Evolutionary conservation across 2,329 filamentous ascomycete species (phyloP).

Genomic region (Cladophialophora carrionii): DNA sequence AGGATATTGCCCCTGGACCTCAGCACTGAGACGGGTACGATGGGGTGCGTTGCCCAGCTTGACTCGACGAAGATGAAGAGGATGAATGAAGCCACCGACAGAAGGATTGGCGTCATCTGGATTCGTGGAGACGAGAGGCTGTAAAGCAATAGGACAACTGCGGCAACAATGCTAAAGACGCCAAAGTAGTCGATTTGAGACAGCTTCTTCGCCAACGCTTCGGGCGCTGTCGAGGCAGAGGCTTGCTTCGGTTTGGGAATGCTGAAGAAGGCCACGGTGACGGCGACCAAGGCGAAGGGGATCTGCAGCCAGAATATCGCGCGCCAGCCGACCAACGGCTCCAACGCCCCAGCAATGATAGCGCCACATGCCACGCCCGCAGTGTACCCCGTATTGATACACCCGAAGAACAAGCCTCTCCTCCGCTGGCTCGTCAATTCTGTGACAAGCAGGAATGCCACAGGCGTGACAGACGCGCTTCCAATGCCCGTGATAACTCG

Average conservation of each 20-base stretch:
- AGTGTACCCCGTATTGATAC: slow-evolving; percentile 74
- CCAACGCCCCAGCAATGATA: slow-evolving; percentile 68
- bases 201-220: slow-evolving; percentile 58
- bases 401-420: slow-evolving; percentile 72
- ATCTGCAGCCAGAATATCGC: slow-evolving; percentile 73
- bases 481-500: slow-evolving; percentile 70
- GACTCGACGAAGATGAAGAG: slow-evolving; percentile 65
- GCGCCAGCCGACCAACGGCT: slow-evolving; percentile 70
- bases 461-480: slow-evolving; percentile 71
- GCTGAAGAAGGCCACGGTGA: slow-evolving; percentile 64
- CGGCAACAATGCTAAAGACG: slow-evolving; percentile 64
- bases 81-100: slow-evolving; percentile 63
- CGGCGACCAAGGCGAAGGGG: slow-evolving; percentile 65
- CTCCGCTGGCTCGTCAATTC: slow-evolving; percentile 69
- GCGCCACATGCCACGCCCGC: slow-evolving; percentile 72
- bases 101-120: slow-evolving; percentile 60
- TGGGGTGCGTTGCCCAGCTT: slow-evolving; percentile 66
- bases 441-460: slow-evolving; percentile 75
- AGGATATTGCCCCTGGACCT: slow-evolving; percentile 71
- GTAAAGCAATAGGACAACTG: slow-evolving; percentile 73
- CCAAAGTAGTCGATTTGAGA: slow-evolving; percentile 74
- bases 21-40: slow-evolving; percentile 73
- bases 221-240: slow-evolving; percentile 43
- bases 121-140: slow-evolving; percentile 68
- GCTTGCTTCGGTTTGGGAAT: slow-evolving; percentile 58